phyloP scores from a whole-genome alignment of 192 early-diverging fungal genomes.

The Umbelopsis sp. region DNA sequence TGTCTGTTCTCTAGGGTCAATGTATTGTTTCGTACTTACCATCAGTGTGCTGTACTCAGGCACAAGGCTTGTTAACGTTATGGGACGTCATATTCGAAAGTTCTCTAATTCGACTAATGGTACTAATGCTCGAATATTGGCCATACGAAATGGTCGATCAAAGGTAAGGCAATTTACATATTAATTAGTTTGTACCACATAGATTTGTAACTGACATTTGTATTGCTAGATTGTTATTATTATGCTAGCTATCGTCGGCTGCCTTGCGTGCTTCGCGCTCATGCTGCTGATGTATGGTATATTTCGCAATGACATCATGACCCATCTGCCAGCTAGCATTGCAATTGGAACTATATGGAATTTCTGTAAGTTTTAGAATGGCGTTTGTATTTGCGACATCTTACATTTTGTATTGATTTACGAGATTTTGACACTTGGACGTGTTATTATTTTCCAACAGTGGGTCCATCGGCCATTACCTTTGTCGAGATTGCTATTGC shows the following conservation, averaged over 20 bases:
- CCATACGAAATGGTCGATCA: slow-evolving; percentile 23
- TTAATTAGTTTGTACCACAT: background rate
- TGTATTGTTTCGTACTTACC: slow-evolving; percentile 15
- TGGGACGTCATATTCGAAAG: slow-evolving; percentile 16
- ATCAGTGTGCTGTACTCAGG: slow-evolving; percentile 20
- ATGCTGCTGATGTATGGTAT: slow-evolving; percentile 14
- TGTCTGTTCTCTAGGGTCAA: background rate
- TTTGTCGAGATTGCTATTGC: slow-evolving; percentile 2
- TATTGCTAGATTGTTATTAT: background rate
- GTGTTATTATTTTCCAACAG: background rate
- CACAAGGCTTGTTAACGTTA: slow-evolving; percentile 18
- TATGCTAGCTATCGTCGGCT: background rate
- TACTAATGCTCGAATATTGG: background rate
- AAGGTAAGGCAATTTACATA: slow-evolving; percentile 16
- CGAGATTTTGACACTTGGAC: no score
- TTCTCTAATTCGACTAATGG: slow-evolving; percentile 14
- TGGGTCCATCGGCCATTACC: slow-evolving; percentile 3
- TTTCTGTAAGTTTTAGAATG: background rate
- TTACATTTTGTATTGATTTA: background rate
- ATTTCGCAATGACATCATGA: background rate
- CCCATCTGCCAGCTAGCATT: background rate
- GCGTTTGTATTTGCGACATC: background rate
- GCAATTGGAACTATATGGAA: background rate
- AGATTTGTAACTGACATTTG: background rate
- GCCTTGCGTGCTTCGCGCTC: background rate